Conservation (phyloP, 768 basidiomycete species). For the Clitopilus hobsonii region DNA sequence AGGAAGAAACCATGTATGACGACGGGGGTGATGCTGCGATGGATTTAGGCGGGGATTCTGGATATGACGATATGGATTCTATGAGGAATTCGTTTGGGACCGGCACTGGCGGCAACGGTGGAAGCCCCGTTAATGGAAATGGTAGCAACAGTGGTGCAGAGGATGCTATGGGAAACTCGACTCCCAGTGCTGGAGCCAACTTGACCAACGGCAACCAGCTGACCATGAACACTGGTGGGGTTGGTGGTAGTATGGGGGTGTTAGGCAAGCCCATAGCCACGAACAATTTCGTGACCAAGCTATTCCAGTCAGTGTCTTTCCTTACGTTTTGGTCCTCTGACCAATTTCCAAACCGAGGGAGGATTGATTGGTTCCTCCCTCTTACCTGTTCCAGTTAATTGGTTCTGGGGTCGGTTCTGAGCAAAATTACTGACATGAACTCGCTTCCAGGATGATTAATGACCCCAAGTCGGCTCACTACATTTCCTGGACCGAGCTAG, state of each 20-base stretch:
- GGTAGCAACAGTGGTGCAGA: conserved; percentile 40
- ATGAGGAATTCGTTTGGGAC: conserved; percentile 26
- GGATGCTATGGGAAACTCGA: conserved; percentile 26
- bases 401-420: too few relatives aligned
- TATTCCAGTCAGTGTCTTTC: conserved; percentile 63
- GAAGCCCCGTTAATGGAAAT: conserved; percentile 43
- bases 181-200: conserved; percentile 4
- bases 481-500: conserved; percentile 79
- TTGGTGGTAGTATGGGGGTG: conserved; percentile 44
- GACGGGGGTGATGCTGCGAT: conserved; percentile 30
- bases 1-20: conserved; percentile 39
- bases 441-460: conserved; percentile 68
- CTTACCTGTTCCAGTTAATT: too few relatives aligned
- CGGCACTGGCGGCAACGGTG: conserved; percentile 15
- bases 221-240: conserved; percentile 16
- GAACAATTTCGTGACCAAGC: conserved; percentile 86
- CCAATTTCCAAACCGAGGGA: too few relatives aligned
- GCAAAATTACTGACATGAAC: conserved; percentile 1
- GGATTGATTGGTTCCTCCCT: too few relatives aligned
- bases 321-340: conserved; percentile 8
- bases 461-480: conserved; percentile 76
- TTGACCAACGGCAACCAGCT: conserved; percentile 15
- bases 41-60: conserved; percentile 24
- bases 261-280: conserved; percentile 64
- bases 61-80: conserved; percentile 57